Evolutionary conservation across 495 filamentous ascomycete genomes (phyloP).

Genomic region (Arthonia radiata): DNA sequence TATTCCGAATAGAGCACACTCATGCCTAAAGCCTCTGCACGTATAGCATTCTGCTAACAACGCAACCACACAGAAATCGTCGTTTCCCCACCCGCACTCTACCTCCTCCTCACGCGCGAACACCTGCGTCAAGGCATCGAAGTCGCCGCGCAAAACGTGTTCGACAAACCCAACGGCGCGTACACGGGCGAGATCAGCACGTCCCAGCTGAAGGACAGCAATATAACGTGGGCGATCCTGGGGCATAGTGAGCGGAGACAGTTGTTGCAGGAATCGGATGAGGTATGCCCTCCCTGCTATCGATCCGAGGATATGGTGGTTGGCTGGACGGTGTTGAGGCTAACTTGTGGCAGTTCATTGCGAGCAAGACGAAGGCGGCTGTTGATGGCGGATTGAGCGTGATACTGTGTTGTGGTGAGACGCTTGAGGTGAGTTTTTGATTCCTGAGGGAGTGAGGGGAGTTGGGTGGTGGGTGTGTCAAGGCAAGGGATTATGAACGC

Average conservation of each 20-base stretch:
- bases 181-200: conserved; percentile 94
- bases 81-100: conserved; percentile 71
- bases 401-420: conserved; percentile 92
- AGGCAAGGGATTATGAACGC: neutral
- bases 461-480: too few species aligned
- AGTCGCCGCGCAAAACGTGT: conserved; percentile 88
- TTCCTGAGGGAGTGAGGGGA: neutral
- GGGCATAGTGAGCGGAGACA: conserved; percentile 86
- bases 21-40: neutral
- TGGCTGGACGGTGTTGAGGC: neutral
- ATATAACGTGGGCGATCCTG: conserved; percentile 68
- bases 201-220: conserved; percentile 64
- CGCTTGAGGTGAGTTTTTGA: conserved; percentile 33
- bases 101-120: conserved; percentile 64
- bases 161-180: conserved; percentile 84
- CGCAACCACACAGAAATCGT: conserved; percentile 47
- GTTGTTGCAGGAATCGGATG: conserved; percentile 62
- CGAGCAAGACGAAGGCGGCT: conserved; percentile 77
- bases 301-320: conserved; percentile 1
- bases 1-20: conserved; percentile 1
- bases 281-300: conserved; percentile 13
- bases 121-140: conserved; percentile 42
- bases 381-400: conserved; percentile 68
- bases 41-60: conserved; percentile 1
- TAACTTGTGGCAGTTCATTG: conserved; percentile 33